Evolutionary conservation across 2,329 filamentous ascomycete species (phyloP).

Genomic region (Ambrosiella beaveri): DNA sequence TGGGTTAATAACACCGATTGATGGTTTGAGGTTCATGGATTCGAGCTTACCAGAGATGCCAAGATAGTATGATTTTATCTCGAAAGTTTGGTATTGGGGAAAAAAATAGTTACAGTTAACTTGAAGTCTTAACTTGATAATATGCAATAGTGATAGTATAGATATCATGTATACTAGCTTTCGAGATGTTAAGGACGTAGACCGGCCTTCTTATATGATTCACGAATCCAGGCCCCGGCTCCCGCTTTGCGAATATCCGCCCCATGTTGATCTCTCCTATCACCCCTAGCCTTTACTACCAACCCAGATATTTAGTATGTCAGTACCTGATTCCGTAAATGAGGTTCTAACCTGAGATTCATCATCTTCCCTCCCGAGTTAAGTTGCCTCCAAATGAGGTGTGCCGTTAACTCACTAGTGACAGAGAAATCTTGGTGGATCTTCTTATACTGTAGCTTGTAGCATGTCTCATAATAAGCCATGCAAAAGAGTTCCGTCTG

Average conservation of each 20-base stretch:
- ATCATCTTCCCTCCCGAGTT: background rate
- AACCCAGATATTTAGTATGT: background rate
- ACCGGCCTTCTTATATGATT: background rate
- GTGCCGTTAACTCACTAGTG: background rate
- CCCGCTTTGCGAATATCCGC: background rate
- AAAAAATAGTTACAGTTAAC: background rate
- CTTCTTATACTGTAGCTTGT: background rate
- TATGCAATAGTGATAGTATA: background rate
- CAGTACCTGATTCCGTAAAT: background rate
- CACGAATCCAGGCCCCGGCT: background rate
- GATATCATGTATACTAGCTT: background rate
- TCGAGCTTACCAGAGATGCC: too few species aligned
- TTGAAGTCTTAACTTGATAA: background rate
- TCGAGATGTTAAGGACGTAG: background rate
- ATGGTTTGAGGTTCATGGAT: background rate
- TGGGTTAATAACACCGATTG: background rate
- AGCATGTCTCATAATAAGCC: background rate
- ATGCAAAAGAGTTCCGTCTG: background rate
- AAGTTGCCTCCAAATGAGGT: background rate
- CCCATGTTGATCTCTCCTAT: slow-evolving; percentile 1
- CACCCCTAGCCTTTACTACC: background rate
- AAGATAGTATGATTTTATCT: slow-evolving; percentile 16
- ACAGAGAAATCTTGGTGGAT: background rate
- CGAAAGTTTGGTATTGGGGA: background rate
- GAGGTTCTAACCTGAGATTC: background rate